Evolutionary conservation across 768 basidiomycete species (phyloP).

Genomic region (Boletus reticuloceps): DNA sequence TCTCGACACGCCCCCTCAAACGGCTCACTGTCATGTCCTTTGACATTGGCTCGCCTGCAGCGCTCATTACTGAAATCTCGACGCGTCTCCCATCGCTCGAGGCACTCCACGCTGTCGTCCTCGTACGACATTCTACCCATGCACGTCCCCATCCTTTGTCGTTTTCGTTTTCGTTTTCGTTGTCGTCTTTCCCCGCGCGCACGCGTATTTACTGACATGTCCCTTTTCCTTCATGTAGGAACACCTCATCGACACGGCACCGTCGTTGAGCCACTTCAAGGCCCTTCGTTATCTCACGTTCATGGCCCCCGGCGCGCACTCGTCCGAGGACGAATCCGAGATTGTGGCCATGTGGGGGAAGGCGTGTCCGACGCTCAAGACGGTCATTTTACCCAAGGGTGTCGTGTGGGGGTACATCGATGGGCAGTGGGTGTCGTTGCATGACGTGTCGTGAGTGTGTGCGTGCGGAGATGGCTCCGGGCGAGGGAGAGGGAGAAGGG

Average conservation of each 20-base stretch:
- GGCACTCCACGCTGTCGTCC: slow-evolving; percentile 58
- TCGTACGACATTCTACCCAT: slow-evolving; percentile 46
- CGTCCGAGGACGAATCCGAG: slow-evolving; percentile 41
- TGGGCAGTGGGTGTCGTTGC: slow-evolving; percentile 23
- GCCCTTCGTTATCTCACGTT: slow-evolving; percentile 53
- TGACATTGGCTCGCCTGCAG: slow-evolving; percentile 43
- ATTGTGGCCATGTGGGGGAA: slow-evolving; percentile 56
- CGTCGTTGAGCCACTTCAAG: slow-evolving; percentile 42
- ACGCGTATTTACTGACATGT: neutral
- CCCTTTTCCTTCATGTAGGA: slow-evolving; percentile 28
- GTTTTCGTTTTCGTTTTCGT: too few species aligned
- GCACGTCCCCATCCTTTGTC: slow-evolving; percentile 31
- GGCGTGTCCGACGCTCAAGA: slow-evolving; percentile 58
- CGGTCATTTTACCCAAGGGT: slow-evolving; percentile 63
- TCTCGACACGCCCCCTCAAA: slow-evolving; percentile 38
- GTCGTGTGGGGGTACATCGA: slow-evolving; percentile 52
- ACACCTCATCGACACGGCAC: slow-evolving; percentile 39
- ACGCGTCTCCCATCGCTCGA: slow-evolving; percentile 49
- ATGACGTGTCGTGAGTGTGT: slow-evolving; percentile 12
- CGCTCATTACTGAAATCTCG: slow-evolving; percentile 48
- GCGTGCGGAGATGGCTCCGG: neutral
- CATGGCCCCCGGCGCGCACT: slow-evolving; percentile 42
- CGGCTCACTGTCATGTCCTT: slow-evolving; percentile 60
- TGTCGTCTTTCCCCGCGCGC: too few species aligned
- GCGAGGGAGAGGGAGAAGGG: too few species aligned